Base-by-base conservation (phyloP, 1,284 basidiomycete genomes). In the Coniophora puteana region DNA sequence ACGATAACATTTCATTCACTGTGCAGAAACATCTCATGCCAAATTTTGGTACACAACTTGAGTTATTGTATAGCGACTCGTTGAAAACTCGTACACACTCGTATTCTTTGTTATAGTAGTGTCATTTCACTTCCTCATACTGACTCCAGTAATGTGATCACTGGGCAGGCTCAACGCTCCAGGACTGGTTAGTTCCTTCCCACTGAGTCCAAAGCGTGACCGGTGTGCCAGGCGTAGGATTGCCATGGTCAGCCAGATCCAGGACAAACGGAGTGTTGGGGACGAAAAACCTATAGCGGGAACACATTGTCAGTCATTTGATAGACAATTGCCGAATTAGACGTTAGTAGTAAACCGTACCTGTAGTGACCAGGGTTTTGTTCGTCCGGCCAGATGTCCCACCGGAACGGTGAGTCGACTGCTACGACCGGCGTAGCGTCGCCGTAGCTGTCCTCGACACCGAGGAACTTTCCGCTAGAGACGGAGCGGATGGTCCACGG, bases 341-440 rank as follows among this genome's bases (percentile, higher is more conserved):
- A 31, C n/a, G 6, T 20, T n/a, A n/a, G n/a, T n/a, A n/a, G n/a
- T n/a, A n/a, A n/a, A n/a, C 7, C 54, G 31, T 22, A 67, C 67
- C 65, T 58, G 46, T 62, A 66, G 5, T 60, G 57, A 22, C 49
- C 52, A 1, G 50, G 38, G 44, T 67, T 51, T 21, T 51, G 37
- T n/a, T 63, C 54, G 28, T 67, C 68, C 22, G 57, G 61, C 59
- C 62, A 65, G 41, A 70, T 67, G 41, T 71, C 54, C 68, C 68
- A 71, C 13, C 54, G 48, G 45, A 68, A 67, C 6, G 68, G 60
- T n/a, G 56, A 55, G 0, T 55, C 43, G 6, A 53, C 48, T 4
- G 57, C 68, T 3, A 70, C 50, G 11, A 76, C 50, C 11, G 47
- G 56, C 23, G 34, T 27, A 0, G 48, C 60, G 18, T 61, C 38